phyloP scores from a whole-genome alignment of 768 basidiomycete genomes.

The Auriscalpium microsporum region DNA sequence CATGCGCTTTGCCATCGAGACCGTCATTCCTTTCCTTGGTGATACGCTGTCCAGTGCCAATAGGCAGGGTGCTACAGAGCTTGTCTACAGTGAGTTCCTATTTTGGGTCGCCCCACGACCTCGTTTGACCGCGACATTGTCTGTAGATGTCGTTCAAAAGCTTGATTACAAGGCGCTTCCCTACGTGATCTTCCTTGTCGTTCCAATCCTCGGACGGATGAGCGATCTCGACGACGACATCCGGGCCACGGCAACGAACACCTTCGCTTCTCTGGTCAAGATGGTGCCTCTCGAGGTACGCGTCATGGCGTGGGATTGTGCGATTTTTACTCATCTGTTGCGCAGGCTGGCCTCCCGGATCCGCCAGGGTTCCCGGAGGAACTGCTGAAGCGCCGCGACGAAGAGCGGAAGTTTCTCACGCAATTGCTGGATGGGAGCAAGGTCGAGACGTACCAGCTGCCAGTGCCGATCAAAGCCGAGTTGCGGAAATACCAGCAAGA shows the following conservation, averaged over 20 bases:
- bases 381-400: slow-evolving; percentile 74
- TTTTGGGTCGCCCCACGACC: background rate
- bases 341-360: slow-evolving; percentile 90
- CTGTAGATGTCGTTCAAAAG: slow-evolving; percentile 77
- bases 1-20: slow-evolving; percentile 86
- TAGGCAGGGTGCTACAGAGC: slow-evolving; percentile 84
- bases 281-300: slow-evolving; percentile 95
- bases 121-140: slow-evolving; percentile 11
- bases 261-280: slow-evolving; percentile 94
- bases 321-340: background rate
- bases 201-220: slow-evolving; percentile 95
- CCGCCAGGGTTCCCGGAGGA: slow-evolving; percentile 88
- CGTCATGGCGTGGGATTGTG: background rate
- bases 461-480: slow-evolving; percentile 85
- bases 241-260: slow-evolving; percentile 90
- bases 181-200: slow-evolving; percentile 94
- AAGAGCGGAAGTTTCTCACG: slow-evolving; percentile 84
- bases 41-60: slow-evolving; percentile 69
- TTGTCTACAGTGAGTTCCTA: slow-evolving; percentile 75
- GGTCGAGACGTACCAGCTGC: slow-evolving; percentile 83
- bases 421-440: slow-evolving; percentile 94
- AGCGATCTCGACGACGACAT: slow-evolving; percentile 90
- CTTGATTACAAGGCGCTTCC: slow-evolving; percentile 93
- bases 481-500: slow-evolving; percentile 97
- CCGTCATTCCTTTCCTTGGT: slow-evolving; percentile 70